phyloP scores from a whole-genome alignment of 495 filamentous ascomycete genomes.

The Apiosordaria backusii region DNA sequence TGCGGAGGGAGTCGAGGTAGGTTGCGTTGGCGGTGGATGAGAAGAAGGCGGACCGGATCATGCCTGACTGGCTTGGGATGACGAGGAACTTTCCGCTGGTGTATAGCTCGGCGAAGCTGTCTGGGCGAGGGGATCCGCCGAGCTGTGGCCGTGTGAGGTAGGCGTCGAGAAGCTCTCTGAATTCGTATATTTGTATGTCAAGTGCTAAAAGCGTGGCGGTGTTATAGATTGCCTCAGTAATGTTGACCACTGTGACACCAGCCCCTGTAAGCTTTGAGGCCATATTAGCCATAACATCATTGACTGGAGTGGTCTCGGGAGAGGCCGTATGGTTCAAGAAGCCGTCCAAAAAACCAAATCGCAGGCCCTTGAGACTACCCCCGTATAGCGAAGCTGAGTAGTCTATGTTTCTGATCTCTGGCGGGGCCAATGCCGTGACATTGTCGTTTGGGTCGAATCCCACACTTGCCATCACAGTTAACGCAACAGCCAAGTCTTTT shows the following conservation, averaged over 20 bases:
- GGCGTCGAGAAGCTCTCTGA: conserved; percentile 45
- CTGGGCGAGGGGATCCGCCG: conserved; percentile 27
- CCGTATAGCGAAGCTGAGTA: conserved; percentile 38
- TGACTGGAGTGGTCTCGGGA: conserved; percentile 53
- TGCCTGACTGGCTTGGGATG: conserved; percentile 53
- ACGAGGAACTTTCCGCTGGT: conserved; percentile 47
- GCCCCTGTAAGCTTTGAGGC: conserved; percentile 34
- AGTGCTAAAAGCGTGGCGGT: conserved; percentile 40
- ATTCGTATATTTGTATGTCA: conserved; percentile 60
- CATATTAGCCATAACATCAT: conserved; percentile 40
- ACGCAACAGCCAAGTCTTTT: conserved; percentile 50
- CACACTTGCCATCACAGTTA: conserved; percentile 55
- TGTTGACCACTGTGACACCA: conserved; percentile 42
- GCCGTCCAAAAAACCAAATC: conserved; percentile 47
- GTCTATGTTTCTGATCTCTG: conserved; percentile 34
- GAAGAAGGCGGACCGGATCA: conserved; percentile 46
- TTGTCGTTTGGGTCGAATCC: conserved; percentile 47
- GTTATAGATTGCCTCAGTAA: conserved; percentile 52
- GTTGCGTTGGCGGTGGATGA: conserved; percentile 44
- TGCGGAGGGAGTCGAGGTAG: conserved; percentile 42
- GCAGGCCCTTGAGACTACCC: conserved; percentile 38
- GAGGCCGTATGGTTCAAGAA: conserved; percentile 45
- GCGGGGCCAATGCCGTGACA: conserved; percentile 39
- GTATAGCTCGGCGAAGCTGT: conserved; percentile 46
- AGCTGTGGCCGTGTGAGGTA: conserved; percentile 43